These are phyloP conservation scores for Vitis riparia DNA, from an alignment of 164 flowering plant species.

Conservation along the genomic window DNA sequence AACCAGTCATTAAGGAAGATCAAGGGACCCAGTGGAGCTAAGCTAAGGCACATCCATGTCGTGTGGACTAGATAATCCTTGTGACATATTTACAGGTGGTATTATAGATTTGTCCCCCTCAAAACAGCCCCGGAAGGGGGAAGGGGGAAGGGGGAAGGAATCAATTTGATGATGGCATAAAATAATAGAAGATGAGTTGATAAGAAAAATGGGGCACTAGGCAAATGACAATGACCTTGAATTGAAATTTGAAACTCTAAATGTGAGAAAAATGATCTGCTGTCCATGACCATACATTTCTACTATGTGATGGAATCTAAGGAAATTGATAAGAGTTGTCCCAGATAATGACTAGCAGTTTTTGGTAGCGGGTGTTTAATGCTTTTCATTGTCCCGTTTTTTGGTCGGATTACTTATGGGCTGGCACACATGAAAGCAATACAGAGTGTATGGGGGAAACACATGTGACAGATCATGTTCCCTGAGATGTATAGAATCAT, in stretches of 20 bases:
- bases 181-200: background rate
- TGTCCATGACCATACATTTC: background rate
- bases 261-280: background rate
- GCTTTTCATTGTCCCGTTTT: background rate
- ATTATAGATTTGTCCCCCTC: too few relatives aligned
- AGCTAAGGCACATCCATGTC: too few relatives aligned
- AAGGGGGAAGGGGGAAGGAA: too few relatives aligned
- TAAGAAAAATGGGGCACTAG: background rate
- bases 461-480: too few relatives aligned
- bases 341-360: background rate
- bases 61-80: too few relatives aligned
- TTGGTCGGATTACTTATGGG: background rate
- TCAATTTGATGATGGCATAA: too few relatives aligned
- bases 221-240: background rate
- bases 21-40: too few relatives aligned
- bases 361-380: background rate
- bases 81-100: too few relatives aligned
- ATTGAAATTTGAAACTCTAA: background rate
- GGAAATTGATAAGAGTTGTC: background rate
- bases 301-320: background rate
- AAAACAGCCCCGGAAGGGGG: too few relatives aligned
- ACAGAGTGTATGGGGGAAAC: too few relatives aligned
- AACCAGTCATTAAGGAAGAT: too few relatives aligned
- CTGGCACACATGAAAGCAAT: background rate
- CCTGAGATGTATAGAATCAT: too few relatives aligned